These are phyloP conservation scores for Colletotrichum sp. DNA, from an alignment of 2,329 filamentous ascomycete species.

Conservation along the genomic window DNA sequence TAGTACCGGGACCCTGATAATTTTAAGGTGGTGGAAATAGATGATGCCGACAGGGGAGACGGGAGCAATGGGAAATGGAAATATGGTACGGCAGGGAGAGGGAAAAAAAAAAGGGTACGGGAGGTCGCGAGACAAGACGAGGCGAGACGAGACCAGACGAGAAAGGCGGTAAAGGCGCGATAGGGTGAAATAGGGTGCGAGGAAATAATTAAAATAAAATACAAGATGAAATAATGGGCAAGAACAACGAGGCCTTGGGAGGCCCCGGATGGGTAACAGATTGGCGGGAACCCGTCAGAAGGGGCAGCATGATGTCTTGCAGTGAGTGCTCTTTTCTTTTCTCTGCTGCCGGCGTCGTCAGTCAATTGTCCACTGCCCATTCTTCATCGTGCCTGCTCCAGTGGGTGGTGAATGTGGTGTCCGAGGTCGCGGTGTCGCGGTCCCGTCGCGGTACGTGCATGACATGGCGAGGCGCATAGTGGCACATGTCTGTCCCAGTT, in stretches of 20 bases:
- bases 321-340: background rate
- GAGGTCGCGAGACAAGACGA: constrained; percentile 6
- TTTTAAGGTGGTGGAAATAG: constrained; percentile 17
- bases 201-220: background rate
- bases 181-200: background rate
- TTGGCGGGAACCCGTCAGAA: background rate
- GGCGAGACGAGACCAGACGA: background rate
- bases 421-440: background rate
- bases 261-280: background rate
- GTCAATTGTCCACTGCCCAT: background rate
- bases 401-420: background rate
- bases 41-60: constrained; percentile 8
- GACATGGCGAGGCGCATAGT: background rate
- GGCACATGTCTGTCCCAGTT: background rate
- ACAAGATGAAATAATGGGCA: background rate
- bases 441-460: background rate
- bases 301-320: background rate
- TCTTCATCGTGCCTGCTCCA: background rate
- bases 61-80: constrained; percentile 2
- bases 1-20: constrained; percentile 20
- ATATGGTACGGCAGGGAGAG: background rate
- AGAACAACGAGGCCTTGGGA: background rate
- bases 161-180: background rate
- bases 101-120: background rate
- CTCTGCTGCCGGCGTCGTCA: background rate